Evolutionary conservation across 768 basidiomycete species (phyloP), one percentile per base, ranked within the genome.

Genomic region (Mycena crocata): DNA sequence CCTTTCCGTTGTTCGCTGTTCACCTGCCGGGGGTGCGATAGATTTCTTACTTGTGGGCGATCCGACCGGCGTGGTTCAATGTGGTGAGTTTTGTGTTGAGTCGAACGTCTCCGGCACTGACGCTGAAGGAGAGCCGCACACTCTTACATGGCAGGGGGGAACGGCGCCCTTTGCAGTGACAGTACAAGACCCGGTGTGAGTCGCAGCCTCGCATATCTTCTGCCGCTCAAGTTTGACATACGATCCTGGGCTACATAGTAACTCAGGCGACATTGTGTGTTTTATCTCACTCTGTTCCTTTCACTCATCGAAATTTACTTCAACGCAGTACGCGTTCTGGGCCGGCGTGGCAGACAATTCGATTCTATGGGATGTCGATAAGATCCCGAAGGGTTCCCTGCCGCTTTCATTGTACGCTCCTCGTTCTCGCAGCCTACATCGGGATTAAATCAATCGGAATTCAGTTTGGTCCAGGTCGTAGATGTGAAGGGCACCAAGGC

Each of bases 11-110:
- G 51, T 32, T 19, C 60, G 15, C 31, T n/a, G n/a, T n/a, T n/a
- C n/a, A n/a, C 50, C 60, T 40, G 60, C 60, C 12, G 60, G 58
- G 19, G 58, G 58, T 1, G 34, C 58, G 9, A 13, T 37, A 32
- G 45, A 24, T 31, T 54, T 54, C 28, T 12, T 62, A 42, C 5
- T 45, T 2, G 50, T 62, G 30, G 4, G 15, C 7, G 60, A 51
- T 23, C 60, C 60, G 31, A 15, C 42, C 37, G 60, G 60, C 12
- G 40, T 51, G 14, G 51, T 45, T 31, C 60, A 62, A 45, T 62
- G 60, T 15, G 40, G 60, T 62, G 39, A 2, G 48, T 34, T 39
- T 5, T 40, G 49, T 23, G 17, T 21, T 35, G 37, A 2, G 9
- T 13, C 19, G 13, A 1, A 5, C 21, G 17, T 31, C 5, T 19